Base-by-base conservation (phyloP, 345 rosid species). In the Heritiera littoralis region DNA sequence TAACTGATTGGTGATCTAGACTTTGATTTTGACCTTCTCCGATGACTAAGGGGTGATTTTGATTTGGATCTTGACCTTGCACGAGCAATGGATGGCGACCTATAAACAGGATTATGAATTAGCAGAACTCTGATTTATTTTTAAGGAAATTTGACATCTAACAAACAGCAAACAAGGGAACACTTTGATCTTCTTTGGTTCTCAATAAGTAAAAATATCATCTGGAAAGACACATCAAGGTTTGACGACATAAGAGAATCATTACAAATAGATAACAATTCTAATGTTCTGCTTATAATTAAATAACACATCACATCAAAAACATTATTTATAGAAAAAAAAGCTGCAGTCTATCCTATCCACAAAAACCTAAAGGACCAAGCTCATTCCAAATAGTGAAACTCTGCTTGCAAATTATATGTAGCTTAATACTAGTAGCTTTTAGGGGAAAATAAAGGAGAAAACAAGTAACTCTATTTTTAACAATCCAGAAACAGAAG, bases 81-180 rank as follows among this genome's bases (percentile, higher is more conserved):
- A 79, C 76, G 89, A 77, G 97, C 85, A 11, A 82, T 71, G 67
- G 93, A 90, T 82, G 99, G 97, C 46, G 98, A 92, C 87, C 98
- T 91, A 54, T 40, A 52, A 52, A 40, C 2, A 66, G 28, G 32
- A 64, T 20, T 14, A 76, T 30, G 59, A 41, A 10, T 63, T 66
- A 65, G 46, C 9, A 74, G 7, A 59, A 75, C 23, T 75, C 23
- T 14, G 11, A 59, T 41, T 59, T 75, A 20, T 41, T 41, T 40
- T 58, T 20, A 12, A 41, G 23, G 4, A 32, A 32, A 72, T 59
- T 23, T 41, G 3, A 43, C 43, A 23, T 43, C 67, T 12, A 56
- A 13, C 46, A 51, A 15, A 72, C 32, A 40, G 15, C 6, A 64
- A 40, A 73, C 10, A 75, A 59, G 41, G 54, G 52, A 52, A 54